A percentile compares a stretch with the other conserved stretches of the same genome.
These are phyloP conservation scores for Adansonia grandidieri DNA, from an alignment of 441 rosid species.

Conservation along the genomic window DNA sequence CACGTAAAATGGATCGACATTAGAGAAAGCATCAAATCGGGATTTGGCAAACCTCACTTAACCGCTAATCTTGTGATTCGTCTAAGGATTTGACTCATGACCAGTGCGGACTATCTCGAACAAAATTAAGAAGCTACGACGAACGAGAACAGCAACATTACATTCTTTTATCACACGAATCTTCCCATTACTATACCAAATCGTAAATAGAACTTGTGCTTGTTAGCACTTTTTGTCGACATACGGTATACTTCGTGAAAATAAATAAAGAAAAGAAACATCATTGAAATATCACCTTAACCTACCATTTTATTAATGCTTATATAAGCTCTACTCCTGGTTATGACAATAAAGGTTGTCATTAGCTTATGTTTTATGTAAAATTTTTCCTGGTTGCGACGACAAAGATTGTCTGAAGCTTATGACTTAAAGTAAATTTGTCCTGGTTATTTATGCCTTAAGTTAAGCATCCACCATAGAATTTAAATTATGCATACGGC, in stretches of 20 bases:
- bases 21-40: no score
- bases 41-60: no score
- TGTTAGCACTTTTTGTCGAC: neutral
- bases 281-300: slow-evolving; percentile 6
- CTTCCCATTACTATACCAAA: slow-evolving; percentile 2
- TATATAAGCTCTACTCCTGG: neutral
- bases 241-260: neutral
- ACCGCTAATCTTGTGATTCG: no score
- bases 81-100: no score
- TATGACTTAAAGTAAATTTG: no score
- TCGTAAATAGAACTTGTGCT: neutral
- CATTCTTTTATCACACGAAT: slow-evolving; percentile 20
- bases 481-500: neutral
- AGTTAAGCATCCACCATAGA: neutral
- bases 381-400: slow-evolving; percentile 14
- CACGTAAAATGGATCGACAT: no score
- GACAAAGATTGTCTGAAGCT: no score
- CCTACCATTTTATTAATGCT: slow-evolving; percentile 1
- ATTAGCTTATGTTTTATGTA: neutral
- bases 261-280: neutral
- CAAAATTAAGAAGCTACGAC: no score
- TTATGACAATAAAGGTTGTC: slow-evolving; percentile 21
- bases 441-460: neutral
- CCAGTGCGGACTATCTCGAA: no score
- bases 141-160: neutral